Base-by-base conservation (phyloP, 1,139 yeast genomes). In the Debaryomyces udenii region DNA sequence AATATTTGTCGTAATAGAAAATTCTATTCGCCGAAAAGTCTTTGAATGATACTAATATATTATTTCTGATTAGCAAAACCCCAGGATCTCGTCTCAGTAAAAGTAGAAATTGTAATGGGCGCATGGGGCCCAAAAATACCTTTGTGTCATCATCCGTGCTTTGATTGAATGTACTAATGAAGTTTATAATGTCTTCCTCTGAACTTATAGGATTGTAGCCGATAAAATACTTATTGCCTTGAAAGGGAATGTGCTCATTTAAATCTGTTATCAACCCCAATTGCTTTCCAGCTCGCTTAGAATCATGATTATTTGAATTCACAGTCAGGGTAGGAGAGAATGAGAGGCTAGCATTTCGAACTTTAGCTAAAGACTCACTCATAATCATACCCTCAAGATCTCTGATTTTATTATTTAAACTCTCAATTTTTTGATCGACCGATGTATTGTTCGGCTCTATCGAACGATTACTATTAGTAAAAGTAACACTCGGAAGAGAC, bases 31-130 rank as follows among this genome's bases (percentile, higher is more conserved):
- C n/a, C n/a, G n/a, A n/a, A n/a, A n/a, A n/a, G n/a, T n/a, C n/a
- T n/a, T n/a, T n/a, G n/a, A n/a, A n/a, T n/a, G n/a, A n/a, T n/a
- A n/a, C n/a, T n/a, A n/a, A n/a, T n/a, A n/a, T n/a, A n/a, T n/a
- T n/a, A 2, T 27, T 32, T 16, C 24, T 18, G 9, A 32, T 18
- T 10, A 38, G 22, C 26, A 17, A 9, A 41, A 45, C 24, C 24
- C 34, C 22, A 39, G 36, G 45, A 42, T 10, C 47, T 34, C 18
- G 40, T 39, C 16, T 42, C 40, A 17, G 41, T 33, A 31, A 39
- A 29, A 31, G 29, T 27, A 13, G 37, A 46, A 11, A 37, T 24
- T 13, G 29, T 11, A 31, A 31, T 26, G 15, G 36, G 29, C 17
- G 36, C 37, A 39, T 39, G 27, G 28, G 28, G 6, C 29, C 18